Evolutionary conservation across 148 eudicot species (phyloP).

Genomic region (Rhododendron vialii): DNA sequence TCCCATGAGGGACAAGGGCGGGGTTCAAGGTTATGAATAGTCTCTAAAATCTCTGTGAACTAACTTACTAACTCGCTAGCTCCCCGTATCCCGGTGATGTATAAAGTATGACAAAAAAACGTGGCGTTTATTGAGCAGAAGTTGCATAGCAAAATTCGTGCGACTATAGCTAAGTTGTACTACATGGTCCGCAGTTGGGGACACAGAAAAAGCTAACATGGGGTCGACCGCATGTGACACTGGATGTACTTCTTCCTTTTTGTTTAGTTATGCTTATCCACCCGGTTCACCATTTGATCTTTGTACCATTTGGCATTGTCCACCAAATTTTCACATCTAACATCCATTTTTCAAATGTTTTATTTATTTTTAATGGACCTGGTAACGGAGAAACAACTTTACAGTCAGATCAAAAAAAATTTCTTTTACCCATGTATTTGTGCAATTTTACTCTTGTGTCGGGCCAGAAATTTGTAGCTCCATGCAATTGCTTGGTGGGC

Average conservation of each 20-base stretch:
- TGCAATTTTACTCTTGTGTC: too few relatives aligned
- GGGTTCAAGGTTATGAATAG: too few relatives aligned
- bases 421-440: too few relatives aligned
- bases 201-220: background rate
- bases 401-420: too few relatives aligned
- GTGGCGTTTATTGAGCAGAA: background rate
- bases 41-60: too few relatives aligned
- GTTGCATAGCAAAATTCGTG: background rate
- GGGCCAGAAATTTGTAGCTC: too few relatives aligned
- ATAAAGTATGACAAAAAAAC: background rate
- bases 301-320: background rate
- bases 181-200: background rate
- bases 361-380: too few relatives aligned
- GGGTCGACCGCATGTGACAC: background rate
- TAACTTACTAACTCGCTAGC: too few relatives aligned
- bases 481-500: too few relatives aligned
- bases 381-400: too few relatives aligned
- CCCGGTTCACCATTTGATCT: background rate
- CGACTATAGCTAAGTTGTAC: background rate
- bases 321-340: background rate
- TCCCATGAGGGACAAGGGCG: too few relatives aligned
- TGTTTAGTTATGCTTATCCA: background rate
- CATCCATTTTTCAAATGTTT: background rate
- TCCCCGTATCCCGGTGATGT: too few relatives aligned
- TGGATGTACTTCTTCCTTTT: background rate